Evolutionary conservation across 306 rosid species (phyloP).

Genomic region (Pachyrhizus erosus): DNA sequence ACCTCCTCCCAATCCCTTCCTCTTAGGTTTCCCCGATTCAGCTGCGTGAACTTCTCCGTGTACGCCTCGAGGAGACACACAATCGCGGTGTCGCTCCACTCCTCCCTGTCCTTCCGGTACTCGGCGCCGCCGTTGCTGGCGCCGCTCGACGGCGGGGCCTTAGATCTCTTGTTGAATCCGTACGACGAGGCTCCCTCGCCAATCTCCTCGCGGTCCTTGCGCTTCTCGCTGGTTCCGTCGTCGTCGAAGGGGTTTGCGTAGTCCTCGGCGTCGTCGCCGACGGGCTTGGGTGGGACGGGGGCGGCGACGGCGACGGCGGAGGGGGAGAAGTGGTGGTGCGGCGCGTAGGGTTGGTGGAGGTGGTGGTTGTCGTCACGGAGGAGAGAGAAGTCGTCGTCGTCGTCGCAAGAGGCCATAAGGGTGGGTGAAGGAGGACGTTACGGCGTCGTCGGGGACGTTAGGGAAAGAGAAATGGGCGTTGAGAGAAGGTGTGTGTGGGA

Average conservation of each 20-base stretch:
- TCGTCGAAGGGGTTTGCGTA: constrained; percentile 65
- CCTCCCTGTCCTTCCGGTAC: constrained; percentile 93
- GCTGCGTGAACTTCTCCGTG: constrained; percentile 88
- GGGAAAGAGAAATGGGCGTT: constrained; percentile 49
- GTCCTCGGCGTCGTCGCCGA: constrained; percentile 54
- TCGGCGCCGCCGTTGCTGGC: constrained; percentile 51
- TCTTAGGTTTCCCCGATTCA: constrained; percentile 90
- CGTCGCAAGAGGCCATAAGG: constrained; percentile 89
- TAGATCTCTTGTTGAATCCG: constrained; percentile 60
- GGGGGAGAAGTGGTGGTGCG: constrained; percentile 61
- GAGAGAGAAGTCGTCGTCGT: constrained; percentile 86
- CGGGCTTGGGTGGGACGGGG: constrained; percentile 53
- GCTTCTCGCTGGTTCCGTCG: constrained; percentile 63
- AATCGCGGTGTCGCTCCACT: constrained; percentile 97
- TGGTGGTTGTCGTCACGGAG: constrained; percentile 76
- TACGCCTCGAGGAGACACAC: constrained; percentile 85
- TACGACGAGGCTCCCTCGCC: constrained; percentile 61
- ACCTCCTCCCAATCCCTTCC: constrained; percentile 99
- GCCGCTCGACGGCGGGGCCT: constrained; percentile 44
- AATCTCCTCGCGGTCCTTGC: constrained; percentile 79
- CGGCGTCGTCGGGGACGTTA: constrained; percentile 70
- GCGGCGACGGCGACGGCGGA: constrained; percentile 43
- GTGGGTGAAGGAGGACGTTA: constrained; percentile 59
- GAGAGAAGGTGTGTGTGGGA: constrained; percentile 33
- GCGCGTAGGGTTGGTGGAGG: constrained; percentile 64